Conservation (phyloP, 2,329 filamentous ascomycete species). For the Nothophoma quercina region DNA sequence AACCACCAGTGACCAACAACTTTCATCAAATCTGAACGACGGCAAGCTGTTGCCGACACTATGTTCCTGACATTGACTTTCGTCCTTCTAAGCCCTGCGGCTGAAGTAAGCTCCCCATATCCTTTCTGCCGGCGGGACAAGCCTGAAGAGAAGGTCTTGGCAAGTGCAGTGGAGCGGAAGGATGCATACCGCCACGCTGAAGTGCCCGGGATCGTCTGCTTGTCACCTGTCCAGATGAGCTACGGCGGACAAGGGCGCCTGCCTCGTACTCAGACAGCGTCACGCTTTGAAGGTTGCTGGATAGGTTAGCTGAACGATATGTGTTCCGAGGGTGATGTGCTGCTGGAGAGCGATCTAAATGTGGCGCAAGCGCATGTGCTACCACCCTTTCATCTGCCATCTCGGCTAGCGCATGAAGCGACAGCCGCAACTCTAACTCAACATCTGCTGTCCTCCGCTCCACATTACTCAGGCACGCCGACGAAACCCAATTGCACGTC, state of each 20-base stretch:
- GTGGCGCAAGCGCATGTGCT: conserved; percentile 11
- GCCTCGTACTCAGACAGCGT: too few species aligned
- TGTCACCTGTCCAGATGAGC: too few species aligned
- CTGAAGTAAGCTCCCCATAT: conserved; percentile 22
- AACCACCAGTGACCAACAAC: too few species aligned
- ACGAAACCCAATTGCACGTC: neutral
- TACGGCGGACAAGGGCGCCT: too few species aligned
- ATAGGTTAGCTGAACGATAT: neutral
- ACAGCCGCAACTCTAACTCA: conserved; percentile 15
- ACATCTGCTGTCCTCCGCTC: conserved; percentile 12
- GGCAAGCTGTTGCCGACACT: neutral
- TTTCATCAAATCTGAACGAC: too few species aligned
- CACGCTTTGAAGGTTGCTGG: neutral
- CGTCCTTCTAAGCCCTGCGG: conserved; percentile 5
- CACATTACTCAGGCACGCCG: conserved; percentile 7
- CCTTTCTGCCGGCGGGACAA: conserved; percentile 38
- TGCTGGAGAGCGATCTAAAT: conserved; percentile 3
- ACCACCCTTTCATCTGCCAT: conserved; percentile 18
- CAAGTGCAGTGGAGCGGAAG: conserved; percentile 20
- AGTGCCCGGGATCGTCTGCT: conserved; percentile 1
- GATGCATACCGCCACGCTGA: conserved; percentile 14
- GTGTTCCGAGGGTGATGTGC: neutral
- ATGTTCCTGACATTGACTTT: neutral
- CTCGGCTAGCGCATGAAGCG: conserved; percentile 10
- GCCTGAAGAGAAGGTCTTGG: conserved; percentile 31